Evolutionary conservation across 2,329 filamentous ascomycete genomes (phyloP), one percentile per base, ranked within the genome.

Genomic region (Bipolaris victoriae): DNA sequence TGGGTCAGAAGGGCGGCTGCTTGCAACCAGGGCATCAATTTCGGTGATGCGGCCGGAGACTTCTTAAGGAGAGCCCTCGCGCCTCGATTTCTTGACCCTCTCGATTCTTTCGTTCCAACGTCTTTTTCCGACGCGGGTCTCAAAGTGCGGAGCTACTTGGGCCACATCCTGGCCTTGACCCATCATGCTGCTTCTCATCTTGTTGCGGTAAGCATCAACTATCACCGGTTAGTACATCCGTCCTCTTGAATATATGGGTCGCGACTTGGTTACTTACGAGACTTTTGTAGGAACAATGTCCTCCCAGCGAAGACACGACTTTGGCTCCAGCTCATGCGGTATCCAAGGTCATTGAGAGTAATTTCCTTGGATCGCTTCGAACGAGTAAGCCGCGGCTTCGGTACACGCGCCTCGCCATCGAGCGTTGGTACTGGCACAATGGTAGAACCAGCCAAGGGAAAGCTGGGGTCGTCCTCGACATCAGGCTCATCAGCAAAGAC

Each of bases 311-410:
- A 97, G 10, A 94, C 91, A 70, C 94, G 85, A 75, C 92, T 95
- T 79, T 98, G 94, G 52, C 93, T 88, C 94, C 95, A 99, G 47
- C 91, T 93, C 90, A 99, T 96, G 45, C 94, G 87, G 76, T 96
- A 96, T 2, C 92, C 94, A 44, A 98, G 80, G 72, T 98, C 93
- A 73, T 98, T 98, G 60, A 98, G 80, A 47, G 91, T 86, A n/a
- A 95, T 88, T 74, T 98, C 94, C 79, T 91, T 95, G 48, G 83
- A 85, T 48, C 92, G 86, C 65, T 87, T 85, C 43, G 82, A 81
- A 71, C 86, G 88, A 48, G 87, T 87, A 76, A 92, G 88, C 57
- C 87, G 84, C 24, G 93, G 92, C 39, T 96, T 88, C 1, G 87
- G 85, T 36, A 96, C 82, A 70, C 92, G 88, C 18, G 84, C 84